Evolutionary conservation across 768 basidiomycete species (phyloP), one percentile per base, ranked within the genome.

Genomic region (Tulasnella sp.): DNA sequence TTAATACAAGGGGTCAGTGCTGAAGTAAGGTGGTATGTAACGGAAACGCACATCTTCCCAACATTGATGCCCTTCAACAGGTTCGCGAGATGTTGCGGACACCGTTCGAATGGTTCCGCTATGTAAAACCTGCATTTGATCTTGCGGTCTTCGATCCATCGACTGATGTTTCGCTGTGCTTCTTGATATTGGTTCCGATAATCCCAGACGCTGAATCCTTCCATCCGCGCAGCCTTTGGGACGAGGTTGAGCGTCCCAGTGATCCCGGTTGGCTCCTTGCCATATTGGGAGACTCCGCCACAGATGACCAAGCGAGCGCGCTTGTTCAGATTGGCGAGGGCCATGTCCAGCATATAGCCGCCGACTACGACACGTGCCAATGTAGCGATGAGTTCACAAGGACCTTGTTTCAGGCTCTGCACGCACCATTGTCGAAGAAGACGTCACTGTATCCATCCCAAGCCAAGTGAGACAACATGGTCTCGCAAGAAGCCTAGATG

Each of bases 131-230:
- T 85, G n/a, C 84, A 76, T 68, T 89, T 84, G 60, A 93, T 70
- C n/a, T 81, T 76, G 7, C 89, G 87, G 22, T 81, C 79, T 19
- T 69, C 69, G n/a, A 92, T 72, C 61, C 79, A 81, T 21, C 72
- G 66, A 0, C 76, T 73, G 31, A 91, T 72, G 63, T 83, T 80
- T 42, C 71, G 69, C 24, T 78, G 71, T 0, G 83, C 89, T 34
- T 71, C 74, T 2, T 78, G 73, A 66, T 75, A 92, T 57, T 80
- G 75, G 0, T 74, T 61, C 0, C 67, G 74, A 68, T 92, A 92
- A 71, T 97, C 90, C 60, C 88, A 86, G 84, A 89, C 78, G 64
- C 92, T 75, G 71, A 91, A 96, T 7, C 93, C 93, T 66, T 87
- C 75, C 1, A 97, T 80, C 42, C 75, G 84, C 15, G 87, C 88